phyloP scores from a whole-genome alignment of 306 rosid genomes.

The Leucaena leucocephala region DNA sequence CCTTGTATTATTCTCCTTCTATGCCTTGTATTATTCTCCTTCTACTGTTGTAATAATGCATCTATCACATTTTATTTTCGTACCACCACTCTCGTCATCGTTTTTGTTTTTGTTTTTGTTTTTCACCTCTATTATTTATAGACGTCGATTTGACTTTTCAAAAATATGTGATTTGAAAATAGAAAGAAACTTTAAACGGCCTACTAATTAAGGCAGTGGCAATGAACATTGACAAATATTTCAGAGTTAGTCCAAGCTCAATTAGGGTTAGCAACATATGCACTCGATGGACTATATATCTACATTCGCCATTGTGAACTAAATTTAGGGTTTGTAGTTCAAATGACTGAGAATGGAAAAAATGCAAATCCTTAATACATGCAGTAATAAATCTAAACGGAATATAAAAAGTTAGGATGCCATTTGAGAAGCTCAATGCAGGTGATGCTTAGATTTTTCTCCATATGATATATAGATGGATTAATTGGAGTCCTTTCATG shows the following conservation, averaged over 20 bases:
- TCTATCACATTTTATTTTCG: background rate
- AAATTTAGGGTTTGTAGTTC: background rate
- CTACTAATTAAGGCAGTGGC: slow-evolving; percentile 6
- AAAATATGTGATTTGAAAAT: background rate
- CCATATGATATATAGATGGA: too few species aligned
- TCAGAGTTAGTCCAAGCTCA: slow-evolving; percentile 23
- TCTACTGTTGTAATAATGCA: background rate
- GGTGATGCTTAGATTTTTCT: background rate
- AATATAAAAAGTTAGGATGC: too few species aligned
- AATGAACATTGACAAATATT: slow-evolving; percentile 10
- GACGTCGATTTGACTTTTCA: background rate
- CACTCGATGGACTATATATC: background rate
- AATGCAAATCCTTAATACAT: background rate
- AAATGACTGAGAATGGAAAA: slow-evolving; percentile 16
- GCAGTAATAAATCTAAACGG: background rate
- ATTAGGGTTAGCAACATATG: background rate
- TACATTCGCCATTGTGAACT: background rate
- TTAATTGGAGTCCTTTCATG: too few species aligned
- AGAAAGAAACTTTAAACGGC: slow-evolving; percentile 10
- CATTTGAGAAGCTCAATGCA: background rate
- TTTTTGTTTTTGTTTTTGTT: slow-evolving; percentile 9
- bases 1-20: background rate
- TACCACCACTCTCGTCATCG: background rate
- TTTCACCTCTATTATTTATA: background rate
- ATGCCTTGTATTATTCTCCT: background rate